These are phyloP conservation scores for Phanerochaete sordida DNA, from an alignment of 768 basidiomycete species.

Conservation along the genomic window DNA sequence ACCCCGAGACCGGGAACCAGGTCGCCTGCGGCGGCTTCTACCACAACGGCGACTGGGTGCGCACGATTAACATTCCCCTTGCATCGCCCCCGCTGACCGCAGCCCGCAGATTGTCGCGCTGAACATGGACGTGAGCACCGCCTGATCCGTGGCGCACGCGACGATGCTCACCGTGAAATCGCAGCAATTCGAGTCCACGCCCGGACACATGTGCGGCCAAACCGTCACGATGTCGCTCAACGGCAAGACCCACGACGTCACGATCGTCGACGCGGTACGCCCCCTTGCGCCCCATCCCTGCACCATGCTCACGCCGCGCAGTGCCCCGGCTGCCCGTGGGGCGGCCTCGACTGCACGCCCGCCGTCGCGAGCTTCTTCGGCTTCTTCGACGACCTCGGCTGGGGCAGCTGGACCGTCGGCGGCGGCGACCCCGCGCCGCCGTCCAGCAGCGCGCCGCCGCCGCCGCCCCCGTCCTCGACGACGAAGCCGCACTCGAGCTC, in stretches of 20 bases:
- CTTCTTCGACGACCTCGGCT: slow-evolving; percentile 32
- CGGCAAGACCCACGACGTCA: slow-evolving; percentile 56
- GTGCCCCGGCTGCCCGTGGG: slow-evolving; percentile 59
- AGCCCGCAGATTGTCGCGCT: slow-evolving; percentile 50
- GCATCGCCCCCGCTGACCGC: not conserved
- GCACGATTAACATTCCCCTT: not conserved
- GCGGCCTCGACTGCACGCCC: slow-evolving; percentile 53
- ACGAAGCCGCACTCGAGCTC: not conserved
- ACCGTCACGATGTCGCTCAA: slow-evolving; percentile 56
- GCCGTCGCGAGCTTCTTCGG: slow-evolving; percentile 55
- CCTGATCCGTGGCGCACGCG: not conserved
- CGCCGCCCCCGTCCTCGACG: slow-evolving; percentile 8
- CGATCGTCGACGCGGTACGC: slow-evolving; percentile 56
- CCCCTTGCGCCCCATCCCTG: not conserved
- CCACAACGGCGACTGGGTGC: slow-evolving; percentile 5
- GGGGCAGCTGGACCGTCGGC: slow-evolving; percentile 45
- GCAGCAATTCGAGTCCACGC: slow-evolving; percentile 55
- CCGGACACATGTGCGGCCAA: slow-evolving; percentile 46
- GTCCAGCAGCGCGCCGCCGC: not conserved
- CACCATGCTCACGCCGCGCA: slow-evolving; percentile 20
- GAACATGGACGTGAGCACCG: slow-evolving; percentile 22
- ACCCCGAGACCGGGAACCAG: not conserved
- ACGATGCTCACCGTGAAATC: slow-evolving; percentile 4
- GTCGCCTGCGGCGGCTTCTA: slow-evolving; percentile 9
- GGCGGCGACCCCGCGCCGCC: not conserved